These are phyloP conservation scores for Schizopora paradoxa DNA, from an alignment of 1,284 basidiomycete genomes.

Conservation along the genomic window DNA sequence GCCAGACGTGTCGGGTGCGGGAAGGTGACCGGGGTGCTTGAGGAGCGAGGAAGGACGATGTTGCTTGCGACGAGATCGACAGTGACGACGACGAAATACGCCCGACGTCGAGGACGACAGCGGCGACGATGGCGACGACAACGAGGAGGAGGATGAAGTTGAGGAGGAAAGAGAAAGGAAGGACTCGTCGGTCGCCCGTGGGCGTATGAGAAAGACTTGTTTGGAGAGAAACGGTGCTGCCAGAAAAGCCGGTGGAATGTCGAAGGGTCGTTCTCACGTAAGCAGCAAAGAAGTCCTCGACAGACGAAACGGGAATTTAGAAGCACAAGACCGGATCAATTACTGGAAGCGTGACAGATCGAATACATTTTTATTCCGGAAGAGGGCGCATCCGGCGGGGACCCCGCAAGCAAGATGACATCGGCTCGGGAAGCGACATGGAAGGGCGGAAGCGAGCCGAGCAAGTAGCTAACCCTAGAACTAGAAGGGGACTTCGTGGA, in stretches of 20 bases:
- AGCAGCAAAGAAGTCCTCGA: no score
- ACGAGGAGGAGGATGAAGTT: conserved; percentile 3
- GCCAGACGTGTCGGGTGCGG: conserved; percentile 1
- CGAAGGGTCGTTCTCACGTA: no score
- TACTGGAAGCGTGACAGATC: no score
- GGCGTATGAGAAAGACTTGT: no score
- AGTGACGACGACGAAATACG: conserved; percentile 4
- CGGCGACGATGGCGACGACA: conserved; percentile 10
- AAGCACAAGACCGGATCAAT: no score
- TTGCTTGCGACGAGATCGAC: conserved; percentile 6
- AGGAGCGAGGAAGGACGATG: conserved; percentile 15
- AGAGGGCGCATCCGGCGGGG: no score
- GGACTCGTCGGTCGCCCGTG: background rate
- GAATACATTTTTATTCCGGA: no score
- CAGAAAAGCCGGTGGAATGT: no score
- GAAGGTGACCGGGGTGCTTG: conserved; percentile 9
- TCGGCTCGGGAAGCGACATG: background rate
- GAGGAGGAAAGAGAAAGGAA: background rate
- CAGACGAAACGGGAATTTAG: no score
- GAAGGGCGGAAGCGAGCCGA: background rate
- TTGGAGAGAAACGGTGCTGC: no score
- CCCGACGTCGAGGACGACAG: conserved; percentile 1
- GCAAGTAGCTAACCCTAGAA: background rate
- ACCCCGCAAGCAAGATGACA: no score
- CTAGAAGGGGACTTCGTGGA: conserved; percentile 81